These are phyloP conservation scores for Cyberlindnera bimundalis DNA, from an alignment of 805 yeast genomes.

Conservation along the genomic window DNA sequence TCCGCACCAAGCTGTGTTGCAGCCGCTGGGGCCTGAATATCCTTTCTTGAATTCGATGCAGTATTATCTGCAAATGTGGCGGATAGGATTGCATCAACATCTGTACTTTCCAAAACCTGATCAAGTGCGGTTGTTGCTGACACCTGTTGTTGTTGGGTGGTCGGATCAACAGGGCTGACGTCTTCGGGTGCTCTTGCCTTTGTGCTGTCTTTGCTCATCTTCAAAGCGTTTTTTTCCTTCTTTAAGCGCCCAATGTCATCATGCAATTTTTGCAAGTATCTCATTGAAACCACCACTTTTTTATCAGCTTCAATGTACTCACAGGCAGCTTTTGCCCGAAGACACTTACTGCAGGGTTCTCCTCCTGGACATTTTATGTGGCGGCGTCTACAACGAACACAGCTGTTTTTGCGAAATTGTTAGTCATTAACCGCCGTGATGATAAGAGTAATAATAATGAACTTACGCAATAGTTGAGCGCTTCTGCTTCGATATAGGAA, in stretches of 20 bases:
- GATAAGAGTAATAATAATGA: not conserved
- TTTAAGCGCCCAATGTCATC: slow-evolving; percentile 63
- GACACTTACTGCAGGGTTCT: slow-evolving; percentile 66
- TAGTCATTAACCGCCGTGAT: slow-evolving; percentile 3
- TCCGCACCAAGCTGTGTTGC: not conserved
- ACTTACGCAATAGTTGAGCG: slow-evolving; percentile 25
- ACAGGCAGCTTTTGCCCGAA: slow-evolving; percentile 51
- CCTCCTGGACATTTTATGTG: slow-evolving; percentile 81
- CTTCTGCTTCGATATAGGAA: slow-evolving; percentile 22
- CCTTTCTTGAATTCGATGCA: slow-evolving; percentile 21
- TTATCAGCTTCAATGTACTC: slow-evolving; percentile 71
- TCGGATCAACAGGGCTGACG: not conserved
- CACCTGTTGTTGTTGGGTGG: not conserved
- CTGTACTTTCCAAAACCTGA: slow-evolving; percentile 22
- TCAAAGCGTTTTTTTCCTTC: slow-evolving; percentile 58
- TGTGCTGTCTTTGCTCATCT: slow-evolving; percentile 25
- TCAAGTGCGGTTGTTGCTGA: slow-evolving; percentile 11
- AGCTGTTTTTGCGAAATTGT: slow-evolving; percentile 22
- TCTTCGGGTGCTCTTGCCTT: not conserved
- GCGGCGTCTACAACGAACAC: slow-evolving; percentile 65
- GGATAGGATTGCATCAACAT: slow-evolving; percentile 23
- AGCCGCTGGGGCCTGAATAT: slow-evolving; percentile 1
- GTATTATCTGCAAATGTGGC: slow-evolving; percentile 28
- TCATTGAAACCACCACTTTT: slow-evolving; percentile 70
- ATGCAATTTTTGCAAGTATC: slow-evolving; percentile 62